Conservation (phyloP, 2,329 filamentous ascomycete species). For the Hortaea sp. region DNA sequence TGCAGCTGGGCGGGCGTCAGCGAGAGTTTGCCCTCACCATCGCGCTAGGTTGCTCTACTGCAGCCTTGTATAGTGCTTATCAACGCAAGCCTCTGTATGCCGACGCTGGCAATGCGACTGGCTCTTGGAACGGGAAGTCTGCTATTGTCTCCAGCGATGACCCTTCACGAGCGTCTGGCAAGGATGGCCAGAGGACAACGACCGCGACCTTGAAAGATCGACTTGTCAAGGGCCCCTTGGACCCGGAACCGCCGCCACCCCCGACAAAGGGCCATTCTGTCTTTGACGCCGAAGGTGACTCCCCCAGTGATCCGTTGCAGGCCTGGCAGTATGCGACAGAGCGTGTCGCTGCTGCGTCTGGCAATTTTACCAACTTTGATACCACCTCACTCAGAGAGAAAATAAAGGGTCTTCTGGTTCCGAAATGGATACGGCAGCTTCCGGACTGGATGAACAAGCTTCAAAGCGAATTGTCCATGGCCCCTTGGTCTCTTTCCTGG, state of each 20-base stretch:
- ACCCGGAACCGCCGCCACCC: background rate
- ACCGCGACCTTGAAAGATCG: background rate
- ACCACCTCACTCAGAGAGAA: slow-evolving; percentile 16
- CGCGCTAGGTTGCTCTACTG: slow-evolving; percentile 1
- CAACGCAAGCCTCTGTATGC: background rate
- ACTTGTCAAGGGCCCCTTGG: background rate
- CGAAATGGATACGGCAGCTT: slow-evolving; percentile 69
- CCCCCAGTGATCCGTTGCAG: slow-evolving; percentile 8
- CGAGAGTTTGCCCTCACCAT: slow-evolving; percentile 2
- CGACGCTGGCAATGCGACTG: background rate
- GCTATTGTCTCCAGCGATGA: background rate
- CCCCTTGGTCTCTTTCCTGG: slow-evolving; percentile 76
- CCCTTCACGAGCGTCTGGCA: too few species aligned
- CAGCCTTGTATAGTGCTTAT: background rate
- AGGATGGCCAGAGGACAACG: background rate
- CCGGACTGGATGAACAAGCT: slow-evolving; percentile 73
- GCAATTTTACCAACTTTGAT: slow-evolving; percentile 21
- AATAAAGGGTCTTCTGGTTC: slow-evolving; percentile 47
- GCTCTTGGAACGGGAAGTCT: background rate
- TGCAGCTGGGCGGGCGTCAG: slow-evolving; percentile 1
- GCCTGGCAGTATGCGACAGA: slow-evolving; percentile 20
- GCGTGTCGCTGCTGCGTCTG: slow-evolving; percentile 14
- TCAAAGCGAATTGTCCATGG: slow-evolving; percentile 77
- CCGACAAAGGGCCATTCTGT: background rate
- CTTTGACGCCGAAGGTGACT: slow-evolving; percentile 1